These are phyloP conservation scores for Tagetes erecta DNA, from an alignment of 129 eudicot species.

Conservation along the genomic window DNA sequence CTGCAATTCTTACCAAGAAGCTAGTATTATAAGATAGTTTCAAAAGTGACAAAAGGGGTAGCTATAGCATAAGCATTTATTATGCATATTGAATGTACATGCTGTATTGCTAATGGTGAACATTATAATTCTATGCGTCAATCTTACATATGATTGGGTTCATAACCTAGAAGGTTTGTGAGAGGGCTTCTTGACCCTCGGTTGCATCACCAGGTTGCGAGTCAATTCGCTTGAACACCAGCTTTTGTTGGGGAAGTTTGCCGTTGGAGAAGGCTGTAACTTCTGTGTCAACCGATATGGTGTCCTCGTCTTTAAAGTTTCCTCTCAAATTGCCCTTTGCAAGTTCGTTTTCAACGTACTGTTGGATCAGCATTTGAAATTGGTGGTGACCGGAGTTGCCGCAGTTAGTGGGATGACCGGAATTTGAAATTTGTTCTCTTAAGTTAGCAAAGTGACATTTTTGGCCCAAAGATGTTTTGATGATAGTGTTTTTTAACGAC, in stretches of 20 bases:
- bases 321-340: slow-evolving; percentile 96
- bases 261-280: slow-evolving; percentile 80
- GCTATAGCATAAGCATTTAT: slow-evolving; percentile 25
- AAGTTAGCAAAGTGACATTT: no score
- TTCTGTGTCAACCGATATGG: slow-evolving; percentile 74
- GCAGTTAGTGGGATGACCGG: no score
- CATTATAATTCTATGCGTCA: slow-evolving; percentile 6
- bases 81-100: slow-evolving; percentile 16
- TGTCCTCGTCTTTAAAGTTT: slow-evolving; percentile 87
- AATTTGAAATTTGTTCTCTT: no score
- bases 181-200: slow-evolving; percentile 45
- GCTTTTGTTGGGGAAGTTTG: slow-evolving; percentile 93
- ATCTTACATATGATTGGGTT: neutral
- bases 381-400: no score
- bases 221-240: slow-evolving; percentile 50
- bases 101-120: slow-evolving; percentile 20
- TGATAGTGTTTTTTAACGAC: no score
- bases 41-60: neutral
- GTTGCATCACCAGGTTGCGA: slow-evolving; percentile 36
- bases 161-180: slow-evolving; percentile 35
- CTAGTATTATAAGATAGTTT: slow-evolving; percentile 9
- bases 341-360: slow-evolving; percentile 84
- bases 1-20: slow-evolving; percentile 60
- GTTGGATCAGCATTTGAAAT: slow-evolving; percentile 52
- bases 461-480: no score